phyloP scores from a whole-genome alignment of 129 eudicot genomes.

The Erigeron canadensis region DNA sequence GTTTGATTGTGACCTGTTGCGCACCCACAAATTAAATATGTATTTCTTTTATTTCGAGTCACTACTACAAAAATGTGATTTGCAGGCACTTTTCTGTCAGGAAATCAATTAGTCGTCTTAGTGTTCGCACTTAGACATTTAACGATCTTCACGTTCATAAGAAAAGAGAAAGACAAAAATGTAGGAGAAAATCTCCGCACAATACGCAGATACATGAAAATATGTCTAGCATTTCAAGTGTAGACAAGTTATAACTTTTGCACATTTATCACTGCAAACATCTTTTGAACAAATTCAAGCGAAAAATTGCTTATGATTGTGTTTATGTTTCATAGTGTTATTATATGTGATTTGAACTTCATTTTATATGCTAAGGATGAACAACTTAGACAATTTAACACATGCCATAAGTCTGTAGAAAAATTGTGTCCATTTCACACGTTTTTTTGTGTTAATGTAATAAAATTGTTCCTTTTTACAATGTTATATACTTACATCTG shows the following conservation, averaged over 20 bases:
- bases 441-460: neutral
- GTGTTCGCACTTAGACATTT: neutral
- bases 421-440: neutral
- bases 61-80: neutral
- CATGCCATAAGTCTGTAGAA: neutral
- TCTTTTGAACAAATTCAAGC: neutral
- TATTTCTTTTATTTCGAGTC: neutral
- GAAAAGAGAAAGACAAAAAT: neutral
- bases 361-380: neutral
- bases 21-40: neutral
- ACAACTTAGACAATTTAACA: neutral
- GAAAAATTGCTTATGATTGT: neutral
- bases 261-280: conserved; percentile 6
- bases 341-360: neutral
- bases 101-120: no score
- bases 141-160: neutral
- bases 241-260: neutral
- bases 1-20: neutral
- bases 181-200: neutral
- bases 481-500: neutral
- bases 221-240: neutral
- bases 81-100: neutral
- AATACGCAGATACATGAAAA: neutral
- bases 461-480: neutral
- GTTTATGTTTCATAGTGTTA: neutral